Evolutionary conservation across 192 early-diverging fungal genomes (phyloP).

Genomic region (Backusella tuberculispora): DNA sequence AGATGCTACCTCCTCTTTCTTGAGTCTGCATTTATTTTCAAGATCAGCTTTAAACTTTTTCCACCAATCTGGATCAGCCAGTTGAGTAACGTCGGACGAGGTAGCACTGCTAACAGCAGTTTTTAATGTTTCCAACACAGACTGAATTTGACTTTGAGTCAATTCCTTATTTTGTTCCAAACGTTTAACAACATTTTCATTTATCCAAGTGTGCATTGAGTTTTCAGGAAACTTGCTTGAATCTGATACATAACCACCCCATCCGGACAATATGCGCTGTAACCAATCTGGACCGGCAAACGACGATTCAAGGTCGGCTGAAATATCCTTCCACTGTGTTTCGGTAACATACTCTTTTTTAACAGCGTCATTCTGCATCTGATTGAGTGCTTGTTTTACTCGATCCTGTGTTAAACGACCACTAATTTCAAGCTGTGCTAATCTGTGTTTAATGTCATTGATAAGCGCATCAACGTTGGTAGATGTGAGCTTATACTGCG

Average conservation of each 20-base stretch:
- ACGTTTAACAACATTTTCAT: neutral
- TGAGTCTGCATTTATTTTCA: neutral
- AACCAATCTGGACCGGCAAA: slow-evolving; percentile 20
- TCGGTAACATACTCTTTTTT: slow-evolving; percentile 30
- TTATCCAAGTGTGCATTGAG: neutral
- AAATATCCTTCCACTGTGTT: slow-evolving; percentile 29
- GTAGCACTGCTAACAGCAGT: neutral
- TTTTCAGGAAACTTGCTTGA: neutral
- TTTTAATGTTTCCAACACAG: neutral
- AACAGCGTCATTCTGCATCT: slow-evolving; percentile 16
- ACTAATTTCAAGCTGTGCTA: slow-evolving; percentile 22
- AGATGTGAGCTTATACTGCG: slow-evolving; percentile 16
- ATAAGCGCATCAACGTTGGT: slow-evolving; percentile 24
- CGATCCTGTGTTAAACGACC: slow-evolving; percentile 27
- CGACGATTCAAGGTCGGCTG: slow-evolving; percentile 20
- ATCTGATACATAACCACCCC: neutral
- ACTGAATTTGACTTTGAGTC: slow-evolving; percentile 7
- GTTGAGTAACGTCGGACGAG: neutral
- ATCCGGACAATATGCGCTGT: slow-evolving; percentile 8
- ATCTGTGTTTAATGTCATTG: slow-evolving; percentile 11
- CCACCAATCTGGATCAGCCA: slow-evolving; percentile 3
- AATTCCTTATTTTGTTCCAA: slow-evolving; percentile 13
- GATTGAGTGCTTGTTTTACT: slow-evolving; percentile 25
- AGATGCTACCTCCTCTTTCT: neutral
- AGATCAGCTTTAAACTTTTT: neutral